Conservation (phyloP, 2,329 filamentous ascomycete genomes). For the Sclerotinia glacialis region DNA sequence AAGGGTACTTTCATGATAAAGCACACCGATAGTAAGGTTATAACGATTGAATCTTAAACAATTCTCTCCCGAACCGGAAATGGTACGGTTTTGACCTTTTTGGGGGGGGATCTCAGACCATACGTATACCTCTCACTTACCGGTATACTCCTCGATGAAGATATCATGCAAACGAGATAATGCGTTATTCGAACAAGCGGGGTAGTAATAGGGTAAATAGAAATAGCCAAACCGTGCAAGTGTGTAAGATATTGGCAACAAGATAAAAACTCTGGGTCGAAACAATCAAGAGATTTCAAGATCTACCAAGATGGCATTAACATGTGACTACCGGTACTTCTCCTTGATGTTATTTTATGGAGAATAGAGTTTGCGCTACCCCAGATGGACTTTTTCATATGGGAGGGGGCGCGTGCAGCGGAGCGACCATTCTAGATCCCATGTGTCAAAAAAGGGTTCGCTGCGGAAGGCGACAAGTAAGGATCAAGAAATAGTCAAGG, state of each 20-base stretch:
- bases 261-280: neutral
- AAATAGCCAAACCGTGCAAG: neutral
- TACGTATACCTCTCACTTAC: too few relatives aligned
- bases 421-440: neutral
- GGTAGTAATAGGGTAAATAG: neutral
- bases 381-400: slow-evolving; percentile 8
- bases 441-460: neutral
- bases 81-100: neutral
- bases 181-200: neutral
- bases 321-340: neutral
- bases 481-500: neutral
- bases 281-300: slow-evolving; percentile 16
- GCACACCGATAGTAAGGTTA: too few relatives aligned
- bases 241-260: neutral
- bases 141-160: neutral
- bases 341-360: neutral
- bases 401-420: neutral
- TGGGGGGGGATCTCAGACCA: neutral
- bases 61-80: neutral
- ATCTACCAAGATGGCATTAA: neutral
- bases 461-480: neutral
- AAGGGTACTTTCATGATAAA: neutral
- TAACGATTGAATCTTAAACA: neutral
- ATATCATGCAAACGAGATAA: neutral
- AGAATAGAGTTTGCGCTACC: slow-evolving; percentile 19